Base-by-base conservation (phyloP, 1,284 basidiomycete genomes). In the Erythrobasidium hasegawianum region DNA sequence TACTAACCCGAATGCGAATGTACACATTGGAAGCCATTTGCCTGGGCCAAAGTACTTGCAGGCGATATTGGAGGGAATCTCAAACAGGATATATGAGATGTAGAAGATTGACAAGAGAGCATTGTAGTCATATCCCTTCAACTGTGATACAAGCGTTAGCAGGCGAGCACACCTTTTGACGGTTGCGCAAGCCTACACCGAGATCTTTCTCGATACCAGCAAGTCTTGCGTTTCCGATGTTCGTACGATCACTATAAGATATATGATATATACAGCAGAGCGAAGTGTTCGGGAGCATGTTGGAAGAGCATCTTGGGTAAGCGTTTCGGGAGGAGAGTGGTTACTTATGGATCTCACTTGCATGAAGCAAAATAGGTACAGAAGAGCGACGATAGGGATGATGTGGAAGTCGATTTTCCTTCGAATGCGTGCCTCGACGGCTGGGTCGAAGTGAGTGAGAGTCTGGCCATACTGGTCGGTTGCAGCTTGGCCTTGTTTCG, bases 41-140 rank as follows among this genome's bases (percentile, higher is more conserved):
- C 67, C 68, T 3, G 85, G 83, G 1, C 85, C 84, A 9, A 86
- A 76, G 55, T 75, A 76, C 82, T 85, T 71, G 24, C 78, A 68
- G 45, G 85, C 68, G 45, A 86, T 74, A 70, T 85, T 86, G 9
- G 82, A 83, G 2, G 85, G 85, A 16, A 86, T 73, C 70, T 86
- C 85, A 22, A 72, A 72, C 18, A 77, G 73, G 45, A 84, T 83
- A 69, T 86, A 86, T 0, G 85, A 84, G 11, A 83, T 82, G 62
- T 67, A 73, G 68, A 69, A 71, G 13, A 65, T 27, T 8, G 73
- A 72, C 39, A 74, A 53, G n/a, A 74, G 55, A 26, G 73, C 70
- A 67, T 72, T 72, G 47, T 45, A 62, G 75, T 83, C 79, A 29
- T 79, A 73, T 54, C 83, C 81, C 16, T n/a, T 24, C 7, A 54